A percentile compares a stretch with the other conserved stretches of the same genome.
Conservation (phyloP, 2,329 filamentous ascomycete genomes). For the Apiospora saccharicola region DNA sequence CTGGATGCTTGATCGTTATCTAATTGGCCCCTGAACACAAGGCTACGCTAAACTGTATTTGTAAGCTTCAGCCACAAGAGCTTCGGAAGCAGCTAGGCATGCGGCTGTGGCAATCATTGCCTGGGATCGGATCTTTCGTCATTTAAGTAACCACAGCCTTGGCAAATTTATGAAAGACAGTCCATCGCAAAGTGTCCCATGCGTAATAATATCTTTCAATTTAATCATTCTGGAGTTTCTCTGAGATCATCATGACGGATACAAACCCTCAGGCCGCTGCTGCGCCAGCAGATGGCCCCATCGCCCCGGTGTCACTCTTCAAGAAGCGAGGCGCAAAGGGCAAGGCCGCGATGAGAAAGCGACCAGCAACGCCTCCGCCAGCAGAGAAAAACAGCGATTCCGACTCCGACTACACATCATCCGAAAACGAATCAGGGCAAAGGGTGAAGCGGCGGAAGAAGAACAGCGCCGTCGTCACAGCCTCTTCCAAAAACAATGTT, state of each 20-base stretch:
- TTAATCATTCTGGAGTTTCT: not conserved
- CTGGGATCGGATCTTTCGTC: not conserved
- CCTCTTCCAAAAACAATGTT: constrained; percentile 62
- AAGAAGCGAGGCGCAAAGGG: constrained; percentile 84
- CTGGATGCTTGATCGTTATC: constrained; percentile 4
- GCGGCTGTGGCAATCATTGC: constrained; percentile 5
- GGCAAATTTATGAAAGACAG: not conserved
- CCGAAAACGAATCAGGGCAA: constrained; percentile 78
- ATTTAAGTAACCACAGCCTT: not conserved
- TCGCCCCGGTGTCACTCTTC: constrained; percentile 72
- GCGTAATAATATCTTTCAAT: not conserved
- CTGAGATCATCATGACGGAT: constrained; percentile 27
- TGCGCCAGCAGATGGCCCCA: constrained; percentile 35
- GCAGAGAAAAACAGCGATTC: constrained; percentile 65
- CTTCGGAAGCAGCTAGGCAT: not conserved
- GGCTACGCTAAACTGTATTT: constrained; percentile 15
- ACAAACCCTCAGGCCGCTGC: constrained; percentile 28
- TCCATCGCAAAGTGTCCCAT: not conserved
- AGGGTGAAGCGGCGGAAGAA: constrained; percentile 82
- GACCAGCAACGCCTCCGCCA: constrained; percentile 79
- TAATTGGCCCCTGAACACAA: not conserved
- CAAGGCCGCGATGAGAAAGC: constrained; percentile 81
- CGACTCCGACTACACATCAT: constrained; percentile 72
- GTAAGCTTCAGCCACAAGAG: constrained; percentile 18
- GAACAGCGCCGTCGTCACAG: constrained; percentile 69